Percentiles rank a stretch among this genome's conserved stretches.
phyloP scores from a whole-genome alignment of 192 early-diverging fungal genomes.

The Diversispora eburnea region DNA sequence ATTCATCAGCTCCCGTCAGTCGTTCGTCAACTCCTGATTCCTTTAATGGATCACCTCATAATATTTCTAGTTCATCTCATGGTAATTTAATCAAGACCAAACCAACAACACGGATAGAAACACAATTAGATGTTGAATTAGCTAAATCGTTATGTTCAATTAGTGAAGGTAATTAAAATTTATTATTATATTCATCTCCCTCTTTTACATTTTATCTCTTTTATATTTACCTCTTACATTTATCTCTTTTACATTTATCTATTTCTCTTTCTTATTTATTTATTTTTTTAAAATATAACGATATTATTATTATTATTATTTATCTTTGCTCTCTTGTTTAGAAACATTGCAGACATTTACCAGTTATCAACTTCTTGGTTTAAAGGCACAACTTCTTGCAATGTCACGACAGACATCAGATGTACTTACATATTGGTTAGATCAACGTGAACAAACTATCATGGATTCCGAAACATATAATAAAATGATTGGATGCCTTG shows the following conservation, averaged over 20 bases:
- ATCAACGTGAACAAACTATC: constrained; percentile 56
- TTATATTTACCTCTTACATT: not conserved
- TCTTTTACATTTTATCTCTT: not conserved
- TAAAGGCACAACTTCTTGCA: constrained; percentile 44
- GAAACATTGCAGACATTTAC: constrained; percentile 51
- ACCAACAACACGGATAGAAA: constrained; percentile 4
- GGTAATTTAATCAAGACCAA: not conserved
- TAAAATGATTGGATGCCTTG: constrained; percentile 55
- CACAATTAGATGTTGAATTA: constrained; percentile 19
- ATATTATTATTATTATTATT: not conserved
- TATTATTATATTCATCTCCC: not conserved
- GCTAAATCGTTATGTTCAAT: constrained; percentile 21
- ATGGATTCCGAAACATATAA: constrained; percentile 64
- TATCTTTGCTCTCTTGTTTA: not conserved
- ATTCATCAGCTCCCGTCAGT: constrained; percentile 11
- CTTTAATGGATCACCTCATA: not conserved
- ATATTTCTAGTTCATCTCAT: not conserved
- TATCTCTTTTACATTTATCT: not conserved
- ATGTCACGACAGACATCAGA: constrained; percentile 51
- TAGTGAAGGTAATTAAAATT: constrained; percentile 2
- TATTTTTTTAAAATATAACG: not conserved
- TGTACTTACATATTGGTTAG: constrained; percentile 51
- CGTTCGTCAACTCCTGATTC: constrained; percentile 1
- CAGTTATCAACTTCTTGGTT: constrained; percentile 45
- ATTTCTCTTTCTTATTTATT: not conserved